phyloP scores from a whole-genome alignment of 768 basidiomycete species.

The Tylopilus felleus region DNA sequence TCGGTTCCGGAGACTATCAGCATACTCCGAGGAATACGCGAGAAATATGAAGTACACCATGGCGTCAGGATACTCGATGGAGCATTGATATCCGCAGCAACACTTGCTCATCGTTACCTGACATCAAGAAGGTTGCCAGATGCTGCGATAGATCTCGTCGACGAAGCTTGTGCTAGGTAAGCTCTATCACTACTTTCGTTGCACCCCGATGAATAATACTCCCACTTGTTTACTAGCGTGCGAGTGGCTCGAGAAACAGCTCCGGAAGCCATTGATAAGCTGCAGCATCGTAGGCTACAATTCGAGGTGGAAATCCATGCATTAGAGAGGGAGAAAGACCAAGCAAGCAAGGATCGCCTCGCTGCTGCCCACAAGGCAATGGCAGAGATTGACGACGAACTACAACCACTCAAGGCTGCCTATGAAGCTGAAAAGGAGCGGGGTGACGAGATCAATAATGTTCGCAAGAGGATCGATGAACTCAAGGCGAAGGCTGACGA shows the following conservation, averaged over 20 bases:
- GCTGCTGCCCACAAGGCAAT: constrained; percentile 70
- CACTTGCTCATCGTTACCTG: constrained; percentile 90
- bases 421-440: constrained; percentile 85
- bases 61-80: constrained; percentile 87
- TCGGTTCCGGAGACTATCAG: constrained; percentile 85
- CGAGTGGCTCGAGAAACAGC: constrained; percentile 93
- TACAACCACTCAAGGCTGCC: constrained; percentile 76
- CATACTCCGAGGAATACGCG: constrained; percentile 90
- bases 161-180: constrained; percentile 87
- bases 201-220: not conserved
- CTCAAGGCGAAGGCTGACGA: constrained; percentile 90
- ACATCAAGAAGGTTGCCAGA: constrained; percentile 78
- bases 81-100: constrained; percentile 85
- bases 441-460: constrained; percentile 73
- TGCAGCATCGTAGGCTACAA: constrained; percentile 85
- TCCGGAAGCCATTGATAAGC: constrained; percentile 89
- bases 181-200: constrained; percentile 15
- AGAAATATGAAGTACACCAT: constrained; percentile 92
- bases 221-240: constrained; percentile 59
- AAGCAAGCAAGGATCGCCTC: constrained; percentile 82
- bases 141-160: constrained; percentile 87
- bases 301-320: constrained; percentile 95
- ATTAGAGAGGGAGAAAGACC: constrained; percentile 87
- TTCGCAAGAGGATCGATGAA: constrained; percentile 83
- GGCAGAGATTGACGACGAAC: constrained; percentile 79